Evolutionary conservation across 768 basidiomycete species (phyloP).

Genomic region (Amylocystis lapponica): DNA sequence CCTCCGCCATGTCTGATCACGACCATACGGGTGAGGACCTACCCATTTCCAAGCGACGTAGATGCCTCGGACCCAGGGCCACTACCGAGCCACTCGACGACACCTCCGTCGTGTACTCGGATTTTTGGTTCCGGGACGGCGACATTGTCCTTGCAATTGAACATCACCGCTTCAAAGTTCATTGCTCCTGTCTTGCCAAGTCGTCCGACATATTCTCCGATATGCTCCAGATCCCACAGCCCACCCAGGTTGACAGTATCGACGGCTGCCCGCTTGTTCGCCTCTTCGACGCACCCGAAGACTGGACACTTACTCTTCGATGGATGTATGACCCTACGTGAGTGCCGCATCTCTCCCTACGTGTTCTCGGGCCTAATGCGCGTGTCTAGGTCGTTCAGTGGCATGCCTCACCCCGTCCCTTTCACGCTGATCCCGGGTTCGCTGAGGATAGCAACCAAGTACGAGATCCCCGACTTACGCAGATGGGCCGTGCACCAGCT

Average conservation of each 20-base stretch:
- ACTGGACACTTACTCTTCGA: constrained; percentile 25
- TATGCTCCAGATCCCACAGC: constrained; percentile 33
- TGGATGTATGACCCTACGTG: constrained; percentile 32
- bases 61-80: no score
- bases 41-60: constrained; percentile 1
- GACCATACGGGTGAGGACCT: no score
- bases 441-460: constrained; percentile 32
- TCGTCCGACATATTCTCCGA: constrained; percentile 27
- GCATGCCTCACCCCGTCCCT: constrained; percentile 10
- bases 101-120: not conserved
- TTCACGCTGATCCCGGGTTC: constrained; percentile 24
- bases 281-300: constrained; percentile 22
- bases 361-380: not conserved
- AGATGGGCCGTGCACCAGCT: constrained; percentile 21
- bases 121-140: constrained; percentile 30
- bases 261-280: constrained; percentile 28
- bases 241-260: constrained; percentile 22
- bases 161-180: constrained; percentile 15
- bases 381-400: constrained; percentile 19
- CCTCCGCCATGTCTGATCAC: no score
- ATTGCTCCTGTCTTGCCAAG: constrained; percentile 12
- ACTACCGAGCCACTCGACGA: not conserved
- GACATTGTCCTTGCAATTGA: constrained; percentile 29
- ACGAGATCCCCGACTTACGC: constrained; percentile 27
- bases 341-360: constrained; percentile 7